A percentile compares a stretch with the other conserved stretches of the same genome.
phyloP scores from a whole-genome alignment of 1,284 basidiomycete genomes.

The Microbotryum saponariae region DNA sequence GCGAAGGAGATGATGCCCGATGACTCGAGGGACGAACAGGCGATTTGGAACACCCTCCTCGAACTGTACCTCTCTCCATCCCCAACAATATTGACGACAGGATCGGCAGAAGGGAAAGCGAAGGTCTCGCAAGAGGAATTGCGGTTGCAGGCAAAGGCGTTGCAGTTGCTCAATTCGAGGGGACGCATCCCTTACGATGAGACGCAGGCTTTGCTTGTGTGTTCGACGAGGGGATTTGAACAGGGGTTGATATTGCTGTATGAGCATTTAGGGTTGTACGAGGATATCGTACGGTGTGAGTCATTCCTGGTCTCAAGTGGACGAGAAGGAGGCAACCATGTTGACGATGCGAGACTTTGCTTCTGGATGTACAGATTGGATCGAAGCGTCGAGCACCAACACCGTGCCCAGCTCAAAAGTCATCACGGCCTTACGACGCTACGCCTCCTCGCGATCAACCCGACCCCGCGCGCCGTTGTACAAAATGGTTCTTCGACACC shows the following conservation, averaged over 20 bases:
- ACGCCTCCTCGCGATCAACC: slow-evolving; percentile 58
- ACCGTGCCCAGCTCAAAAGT: slow-evolving; percentile 56
- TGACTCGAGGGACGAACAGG: slow-evolving; percentile 65
- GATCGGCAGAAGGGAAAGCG: slow-evolving; percentile 35
- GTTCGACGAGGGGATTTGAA: slow-evolving; percentile 72
- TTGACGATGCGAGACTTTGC: not conserved
- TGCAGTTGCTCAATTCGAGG: slow-evolving; percentile 52
- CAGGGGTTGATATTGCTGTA: slow-evolving; percentile 79
- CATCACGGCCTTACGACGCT: slow-evolving; percentile 60
- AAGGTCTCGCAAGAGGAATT: slow-evolving; percentile 10
- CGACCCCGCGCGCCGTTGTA: slow-evolving; percentile 53
- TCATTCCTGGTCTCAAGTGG: slow-evolving; percentile 46
- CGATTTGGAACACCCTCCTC: slow-evolving; percentile 91
- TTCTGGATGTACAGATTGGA: slow-evolving; percentile 8
- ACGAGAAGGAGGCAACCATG: slow-evolving; percentile 39
- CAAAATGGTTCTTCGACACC: slow-evolving; percentile 77
- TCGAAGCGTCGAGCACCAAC: slow-evolving; percentile 16
- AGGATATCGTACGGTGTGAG: slow-evolving; percentile 71
- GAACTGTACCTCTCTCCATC: slow-evolving; percentile 74
- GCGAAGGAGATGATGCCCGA: slow-evolving; percentile 46
- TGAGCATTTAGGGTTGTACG: slow-evolving; percentile 92
- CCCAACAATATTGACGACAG: slow-evolving; percentile 2
- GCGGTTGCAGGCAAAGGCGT: slow-evolving; percentile 51
- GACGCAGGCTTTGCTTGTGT: slow-evolving; percentile 86
- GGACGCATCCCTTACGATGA: slow-evolving; percentile 69